These are phyloP conservation scores for Phytopythium montanum DNA, from an alignment of 352 stramenopile genomes.

Conservation along the genomic window DNA sequence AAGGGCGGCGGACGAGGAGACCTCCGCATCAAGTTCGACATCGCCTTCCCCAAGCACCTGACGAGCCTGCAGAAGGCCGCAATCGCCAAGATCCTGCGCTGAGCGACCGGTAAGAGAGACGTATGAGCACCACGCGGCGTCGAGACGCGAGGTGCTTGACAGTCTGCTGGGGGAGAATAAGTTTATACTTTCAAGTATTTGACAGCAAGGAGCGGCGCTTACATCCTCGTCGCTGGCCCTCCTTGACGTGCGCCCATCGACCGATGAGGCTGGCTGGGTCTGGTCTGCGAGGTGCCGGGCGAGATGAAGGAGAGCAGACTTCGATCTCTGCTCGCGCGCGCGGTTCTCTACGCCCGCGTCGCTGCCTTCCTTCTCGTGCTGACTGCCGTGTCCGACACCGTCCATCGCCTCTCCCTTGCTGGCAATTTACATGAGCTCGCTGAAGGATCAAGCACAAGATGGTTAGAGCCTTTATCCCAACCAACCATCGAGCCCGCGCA, in stretches of 20 bases:
- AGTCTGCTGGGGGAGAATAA: conserved; percentile 5
- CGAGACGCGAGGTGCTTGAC: not conserved
- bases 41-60: conserved; percentile 94
- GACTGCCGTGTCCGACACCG: not conserved
- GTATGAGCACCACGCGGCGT: not conserved
- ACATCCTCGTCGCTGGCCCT: conserved; percentile 1
- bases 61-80: conserved; percentile 90
- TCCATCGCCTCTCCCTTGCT: conserved; percentile 1
- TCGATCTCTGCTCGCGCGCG: conserved; percentile 8
- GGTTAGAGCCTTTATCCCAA: conserved; percentile 19
- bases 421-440: conserved; percentile 64
- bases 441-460: conserved; percentile 22
- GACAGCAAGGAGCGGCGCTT: not conserved
- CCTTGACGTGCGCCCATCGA: conserved; percentile 2
- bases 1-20: conserved; percentile 76
- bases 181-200: conserved; percentile 10
- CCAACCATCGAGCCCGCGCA: conserved; percentile 1
- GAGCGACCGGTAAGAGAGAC: conserved; percentile 9
- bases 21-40: conserved; percentile 95
- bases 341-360: not conserved
- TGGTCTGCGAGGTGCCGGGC: not conserved
- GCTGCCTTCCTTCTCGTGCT: conserved; percentile 1
- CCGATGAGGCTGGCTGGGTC: not conserved
- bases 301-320: conserved; percentile 1
- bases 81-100: conserved; percentile 77